Evolutionary conservation across 495 filamentous ascomycete species (phyloP).

Genomic region (Apodospora peruviana): DNA sequence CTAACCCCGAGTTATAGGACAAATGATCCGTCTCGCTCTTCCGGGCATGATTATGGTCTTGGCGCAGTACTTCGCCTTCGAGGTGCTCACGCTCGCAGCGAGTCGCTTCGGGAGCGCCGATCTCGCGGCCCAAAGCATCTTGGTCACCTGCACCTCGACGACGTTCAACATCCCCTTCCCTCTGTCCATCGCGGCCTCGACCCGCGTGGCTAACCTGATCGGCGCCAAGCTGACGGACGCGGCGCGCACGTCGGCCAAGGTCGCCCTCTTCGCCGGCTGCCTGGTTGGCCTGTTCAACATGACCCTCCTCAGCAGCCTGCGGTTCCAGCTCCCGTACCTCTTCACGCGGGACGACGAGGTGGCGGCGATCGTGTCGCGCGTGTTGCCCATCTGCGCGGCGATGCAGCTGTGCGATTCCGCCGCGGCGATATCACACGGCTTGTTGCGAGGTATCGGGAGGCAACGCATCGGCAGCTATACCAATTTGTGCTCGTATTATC

Average conservation of each 20-base stretch:
- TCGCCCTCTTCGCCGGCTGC: conserved; percentile 27
- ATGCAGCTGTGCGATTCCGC: conserved; percentile 77
- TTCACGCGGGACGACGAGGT: conserved; percentile 74
- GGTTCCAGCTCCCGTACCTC: conserved; percentile 59
- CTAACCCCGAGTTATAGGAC: conserved; percentile 19
- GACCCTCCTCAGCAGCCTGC: conserved; percentile 45
- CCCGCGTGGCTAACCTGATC: conserved; percentile 52
- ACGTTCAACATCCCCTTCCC: conserved; percentile 53
- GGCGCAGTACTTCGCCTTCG: conserved; percentile 73
- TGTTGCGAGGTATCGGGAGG: conserved; percentile 68
- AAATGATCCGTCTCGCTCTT: conserved; percentile 73
- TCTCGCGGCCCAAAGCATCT: conserved; percentile 50
- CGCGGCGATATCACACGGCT: conserved; percentile 67
- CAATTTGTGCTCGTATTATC: conserved; percentile 74
- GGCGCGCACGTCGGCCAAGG: conserved; percentile 57
- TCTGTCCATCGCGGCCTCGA: conserved; percentile 48
- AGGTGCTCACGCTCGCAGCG: conserved; percentile 62
- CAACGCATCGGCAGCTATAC: conserved; percentile 76
- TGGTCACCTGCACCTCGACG: conserved; percentile 41
- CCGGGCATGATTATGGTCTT: conserved; percentile 82
- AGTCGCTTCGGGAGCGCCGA: conserved; percentile 60
- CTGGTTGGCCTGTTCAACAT: conserved; percentile 70
- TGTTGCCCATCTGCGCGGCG: conserved; percentile 67
- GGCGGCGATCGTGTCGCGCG: conserved; percentile 56
- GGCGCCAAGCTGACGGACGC: conserved; percentile 58